Conservation (phyloP, 2,329 filamentous ascomycete genomes). For the Apiospora pterosperma region DNA sequence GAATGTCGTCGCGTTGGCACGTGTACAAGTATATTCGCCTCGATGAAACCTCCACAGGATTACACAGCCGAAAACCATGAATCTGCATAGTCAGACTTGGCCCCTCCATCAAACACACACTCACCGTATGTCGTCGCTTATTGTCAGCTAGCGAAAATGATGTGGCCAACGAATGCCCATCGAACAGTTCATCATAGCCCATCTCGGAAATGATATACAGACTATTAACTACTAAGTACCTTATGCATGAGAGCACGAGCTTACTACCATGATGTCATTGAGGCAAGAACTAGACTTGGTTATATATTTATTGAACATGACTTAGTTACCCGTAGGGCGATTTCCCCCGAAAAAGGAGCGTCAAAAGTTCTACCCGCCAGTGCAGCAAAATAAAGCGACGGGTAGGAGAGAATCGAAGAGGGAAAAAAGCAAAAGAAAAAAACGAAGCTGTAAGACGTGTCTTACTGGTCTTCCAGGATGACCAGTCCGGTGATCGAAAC, state of each 20-base stretch:
- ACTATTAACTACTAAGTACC: not conserved
- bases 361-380: no score
- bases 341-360: no score
- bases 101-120: not conserved
- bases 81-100: not conserved
- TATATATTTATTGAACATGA: not conserved
- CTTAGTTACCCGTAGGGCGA: no score
- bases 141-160: not conserved
- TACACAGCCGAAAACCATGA: not conserved
- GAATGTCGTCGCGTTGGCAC: not conserved
- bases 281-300: not conserved
- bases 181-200: not conserved
- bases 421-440: not conserved
- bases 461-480: not conserved
- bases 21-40: not conserved
- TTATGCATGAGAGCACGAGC: not conserved
- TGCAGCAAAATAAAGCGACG: no score
- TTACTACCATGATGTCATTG: not conserved
- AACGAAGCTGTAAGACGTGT: not conserved
- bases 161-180: not conserved
- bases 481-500: constrained; percentile 4
- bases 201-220: not conserved
- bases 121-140: not conserved
- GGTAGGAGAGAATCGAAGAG: no score
- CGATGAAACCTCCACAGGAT: not conserved